These are phyloP conservation scores for Magnaporthales sp. DNA, from an alignment of 2,329 filamentous ascomycete species.

Conservation along the genomic window DNA sequence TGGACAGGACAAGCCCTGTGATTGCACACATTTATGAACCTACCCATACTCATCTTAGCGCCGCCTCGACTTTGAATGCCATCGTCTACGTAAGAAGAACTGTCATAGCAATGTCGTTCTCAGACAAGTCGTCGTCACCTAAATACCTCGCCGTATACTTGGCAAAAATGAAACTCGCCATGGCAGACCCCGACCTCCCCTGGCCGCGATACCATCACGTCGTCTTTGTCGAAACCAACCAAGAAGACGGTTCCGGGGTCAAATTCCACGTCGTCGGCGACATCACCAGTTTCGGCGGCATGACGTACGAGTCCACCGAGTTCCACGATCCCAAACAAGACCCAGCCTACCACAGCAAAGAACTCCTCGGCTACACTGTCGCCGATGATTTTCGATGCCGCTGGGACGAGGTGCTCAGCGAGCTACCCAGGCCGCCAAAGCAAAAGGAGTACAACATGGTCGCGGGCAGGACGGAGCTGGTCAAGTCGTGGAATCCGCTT, in stretches of 20 bases:
- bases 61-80: no score
- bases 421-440: background rate
- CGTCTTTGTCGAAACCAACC: slow-evolving; percentile 4
- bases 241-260: background rate
- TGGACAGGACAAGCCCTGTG: no score
- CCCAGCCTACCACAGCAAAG: background rate
- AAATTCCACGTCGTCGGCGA: slow-evolving; percentile 5
- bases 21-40: no score
- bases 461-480: background rate
- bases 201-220: background rate
- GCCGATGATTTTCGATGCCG: background rate
- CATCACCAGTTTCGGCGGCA: slow-evolving; percentile 1
- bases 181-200: background rate
- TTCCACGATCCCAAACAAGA: background rate
- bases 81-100: no score
- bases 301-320: background rate
- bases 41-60: no score
- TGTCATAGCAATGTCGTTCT: no score
- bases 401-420: background rate
- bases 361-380: background rate
- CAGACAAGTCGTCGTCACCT: background rate
- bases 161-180: background rate
- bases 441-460: slow-evolving; percentile 3
- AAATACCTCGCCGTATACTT: background rate
- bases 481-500: background rate